phyloP scores from a whole-genome alignment of 306 rosid genomes.

The Lathyrus oleraceus region DNA sequence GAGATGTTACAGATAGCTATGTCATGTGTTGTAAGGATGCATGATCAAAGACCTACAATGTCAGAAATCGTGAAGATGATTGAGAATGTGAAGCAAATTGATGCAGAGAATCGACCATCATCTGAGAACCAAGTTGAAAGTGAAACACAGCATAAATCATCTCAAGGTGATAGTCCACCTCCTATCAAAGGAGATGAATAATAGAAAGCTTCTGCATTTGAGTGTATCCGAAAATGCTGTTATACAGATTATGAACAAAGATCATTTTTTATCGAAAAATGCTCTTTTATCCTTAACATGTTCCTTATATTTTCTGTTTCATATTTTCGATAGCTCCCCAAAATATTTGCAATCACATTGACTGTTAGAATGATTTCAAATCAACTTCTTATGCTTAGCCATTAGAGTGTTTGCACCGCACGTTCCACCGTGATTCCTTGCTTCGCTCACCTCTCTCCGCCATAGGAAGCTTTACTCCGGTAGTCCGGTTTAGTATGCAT shows the following conservation, averaged over 20 bases:
- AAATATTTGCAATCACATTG: not conserved
- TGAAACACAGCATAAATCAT: constrained; percentile 36
- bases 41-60: constrained; percentile 85
- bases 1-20: constrained; percentile 88
- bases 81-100: constrained; percentile 63
- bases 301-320: not conserved
- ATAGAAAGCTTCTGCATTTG: constrained; percentile 24
- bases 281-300: not conserved
- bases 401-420: too few species aligned
- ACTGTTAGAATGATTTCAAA: not conserved
- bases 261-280: not conserved
- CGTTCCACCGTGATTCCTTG: too few species aligned
- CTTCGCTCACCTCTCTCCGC: too few species aligned
- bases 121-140: constrained; percentile 53
- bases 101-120: constrained; percentile 47
- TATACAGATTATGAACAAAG: constrained; percentile 42
- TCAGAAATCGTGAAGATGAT: constrained; percentile 65
- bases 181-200: constrained; percentile 6
- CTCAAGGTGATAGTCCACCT: constrained; percentile 15
- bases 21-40: constrained; percentile 81
- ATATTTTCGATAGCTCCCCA: not conserved
- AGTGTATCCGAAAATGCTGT: constrained; percentile 30
- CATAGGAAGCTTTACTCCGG: too few species aligned
- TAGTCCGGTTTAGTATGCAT: too few species aligned
- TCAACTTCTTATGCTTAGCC: not conserved